These are phyloP conservation scores for Sclerospora graminicola DNA, from an alignment of 352 stramenopile genomes.

Conservation along the genomic window DNA sequence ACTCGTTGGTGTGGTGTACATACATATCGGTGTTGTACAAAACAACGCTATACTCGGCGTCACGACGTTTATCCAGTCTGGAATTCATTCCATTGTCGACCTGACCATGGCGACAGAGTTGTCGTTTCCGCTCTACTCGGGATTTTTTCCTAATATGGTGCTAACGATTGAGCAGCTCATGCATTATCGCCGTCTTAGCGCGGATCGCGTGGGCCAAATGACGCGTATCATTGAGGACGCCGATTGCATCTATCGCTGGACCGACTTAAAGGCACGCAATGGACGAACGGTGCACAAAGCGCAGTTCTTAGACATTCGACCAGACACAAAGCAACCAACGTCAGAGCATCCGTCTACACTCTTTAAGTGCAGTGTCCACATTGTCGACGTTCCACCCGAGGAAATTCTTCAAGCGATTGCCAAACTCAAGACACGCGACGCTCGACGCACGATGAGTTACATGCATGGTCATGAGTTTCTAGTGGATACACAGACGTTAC, in stretches of 20 bases:
- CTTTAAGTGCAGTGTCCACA: slow-evolving; percentile 50
- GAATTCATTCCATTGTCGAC: not conserved
- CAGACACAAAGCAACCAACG: slow-evolving; percentile 23
- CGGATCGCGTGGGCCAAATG: slow-evolving; percentile 54
- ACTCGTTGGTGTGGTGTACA: no score
- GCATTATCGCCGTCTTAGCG: slow-evolving; percentile 60
- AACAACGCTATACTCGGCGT: no score
- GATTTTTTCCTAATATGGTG: slow-evolving; percentile 74
- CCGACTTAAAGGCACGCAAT: slow-evolving; percentile 19
- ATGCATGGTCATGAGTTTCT: slow-evolving; percentile 37
- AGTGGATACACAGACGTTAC: slow-evolving; percentile 52
- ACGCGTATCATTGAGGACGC: slow-evolving; percentile 62
- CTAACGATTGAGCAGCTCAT: slow-evolving; percentile 60
- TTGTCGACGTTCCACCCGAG: slow-evolving; percentile 47
- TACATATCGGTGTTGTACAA: no score
- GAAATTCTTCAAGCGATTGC: slow-evolving; percentile 55
- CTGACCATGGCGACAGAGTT: slow-evolving; percentile 16
- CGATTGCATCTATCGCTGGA: slow-evolving; percentile 67
- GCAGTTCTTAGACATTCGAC: slow-evolving; percentile 49
- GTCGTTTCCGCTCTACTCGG: slow-evolving; percentile 46
- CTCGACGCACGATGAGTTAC: slow-evolving; percentile 37
- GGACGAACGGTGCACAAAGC: slow-evolving; percentile 31
- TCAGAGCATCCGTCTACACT: slow-evolving; percentile 32
- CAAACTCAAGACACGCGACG: slow-evolving; percentile 41
- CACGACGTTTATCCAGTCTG: no score